phyloP scores from a whole-genome alignment of 805 yeast species.

The Suhomyces tanzawaensis region DNA sequence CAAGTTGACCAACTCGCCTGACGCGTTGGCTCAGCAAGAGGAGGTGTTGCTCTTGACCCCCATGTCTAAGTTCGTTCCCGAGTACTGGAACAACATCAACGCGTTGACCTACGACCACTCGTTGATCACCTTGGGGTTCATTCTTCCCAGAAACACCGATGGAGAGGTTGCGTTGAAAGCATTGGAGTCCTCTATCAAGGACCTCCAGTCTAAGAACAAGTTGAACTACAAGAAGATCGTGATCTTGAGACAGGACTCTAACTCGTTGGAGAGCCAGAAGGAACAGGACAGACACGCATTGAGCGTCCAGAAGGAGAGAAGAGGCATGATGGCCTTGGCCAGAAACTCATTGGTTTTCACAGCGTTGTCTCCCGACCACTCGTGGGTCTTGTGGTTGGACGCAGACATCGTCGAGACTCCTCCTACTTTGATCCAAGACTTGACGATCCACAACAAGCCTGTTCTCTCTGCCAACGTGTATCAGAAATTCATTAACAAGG shows the following conservation, averaged over 20 bases:
- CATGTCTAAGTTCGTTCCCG: conserved; percentile 78
- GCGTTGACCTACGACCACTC: conserved; percentile 79
- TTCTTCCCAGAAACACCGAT: conserved; percentile 75
- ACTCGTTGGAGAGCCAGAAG: conserved; percentile 65
- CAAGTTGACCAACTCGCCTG: conserved; percentile 64
- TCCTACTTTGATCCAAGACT: conserved; percentile 75
- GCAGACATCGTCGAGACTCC: conserved; percentile 93
- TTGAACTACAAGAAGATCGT: conserved; percentile 79
- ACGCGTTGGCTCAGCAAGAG: conserved; percentile 74
- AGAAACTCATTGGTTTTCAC: conserved; percentile 89
- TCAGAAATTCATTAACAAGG: conserved; percentile 71
- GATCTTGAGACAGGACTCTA: conserved; percentile 85
- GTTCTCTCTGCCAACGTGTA: conserved; percentile 90
- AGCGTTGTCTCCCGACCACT: conserved; percentile 80
- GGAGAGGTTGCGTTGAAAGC: conserved; percentile 77
- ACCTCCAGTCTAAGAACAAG: conserved; percentile 58
- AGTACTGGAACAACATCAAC: conserved; percentile 84
- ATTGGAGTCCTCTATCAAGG: conserved; percentile 74
- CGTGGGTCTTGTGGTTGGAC: conserved; percentile 97
- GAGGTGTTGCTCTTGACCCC: conserved; percentile 87
- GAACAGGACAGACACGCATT: conserved; percentile 93
- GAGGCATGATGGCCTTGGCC: conserved; percentile 90
- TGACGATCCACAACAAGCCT: conserved; percentile 81
- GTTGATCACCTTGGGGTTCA: conserved; percentile 84
- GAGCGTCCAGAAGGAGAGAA: conserved; percentile 80